Evolutionary conservation across 2,329 filamentous ascomycete species (phyloP).

Genomic region (Cladophialophora carrionii): DNA sequence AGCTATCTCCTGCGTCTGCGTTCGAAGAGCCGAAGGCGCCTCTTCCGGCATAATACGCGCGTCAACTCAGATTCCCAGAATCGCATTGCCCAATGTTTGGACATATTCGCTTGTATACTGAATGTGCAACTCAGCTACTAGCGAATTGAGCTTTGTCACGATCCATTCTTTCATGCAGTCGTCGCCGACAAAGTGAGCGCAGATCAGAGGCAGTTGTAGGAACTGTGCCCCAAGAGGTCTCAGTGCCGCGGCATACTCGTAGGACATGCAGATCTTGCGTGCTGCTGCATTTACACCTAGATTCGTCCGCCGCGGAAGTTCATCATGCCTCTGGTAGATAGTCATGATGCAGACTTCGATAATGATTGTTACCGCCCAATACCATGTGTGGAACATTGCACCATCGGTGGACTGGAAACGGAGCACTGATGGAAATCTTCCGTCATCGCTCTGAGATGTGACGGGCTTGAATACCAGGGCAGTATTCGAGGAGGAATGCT

Average conservation of each 20-base stretch:
- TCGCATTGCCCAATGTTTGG: neutral
- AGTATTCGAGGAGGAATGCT: neutral
- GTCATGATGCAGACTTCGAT: conserved; percentile 8
- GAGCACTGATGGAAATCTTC: neutral
- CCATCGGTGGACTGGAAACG: neutral
- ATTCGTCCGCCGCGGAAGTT: neutral
- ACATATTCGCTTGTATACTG: conserved; percentile 2
- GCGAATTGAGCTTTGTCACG: conserved; percentile 1
- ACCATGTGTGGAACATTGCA: conserved; percentile 6
- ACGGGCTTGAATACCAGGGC: neutral
- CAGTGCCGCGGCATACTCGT: conserved; percentile 1
- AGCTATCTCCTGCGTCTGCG: too few species aligned
- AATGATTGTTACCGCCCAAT: neutral
- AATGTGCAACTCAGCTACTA: conserved; percentile 11
- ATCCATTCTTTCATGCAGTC: conserved; percentile 5
- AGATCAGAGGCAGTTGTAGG: conserved; percentile 7
- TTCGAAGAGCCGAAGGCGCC: too few species aligned
- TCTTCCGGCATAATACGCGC: too few species aligned
- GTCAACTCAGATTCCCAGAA: neutral
- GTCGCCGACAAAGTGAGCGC: conserved; percentile 5
- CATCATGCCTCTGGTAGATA: neutral
- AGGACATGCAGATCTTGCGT: conserved; percentile 10
- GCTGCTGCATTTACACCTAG: neutral
- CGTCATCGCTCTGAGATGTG: neutral
- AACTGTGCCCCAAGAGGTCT: conserved; percentile 12